Base-by-base conservation (phyloP, 768 basidiomycete species). In the Russula sp. region DNA sequence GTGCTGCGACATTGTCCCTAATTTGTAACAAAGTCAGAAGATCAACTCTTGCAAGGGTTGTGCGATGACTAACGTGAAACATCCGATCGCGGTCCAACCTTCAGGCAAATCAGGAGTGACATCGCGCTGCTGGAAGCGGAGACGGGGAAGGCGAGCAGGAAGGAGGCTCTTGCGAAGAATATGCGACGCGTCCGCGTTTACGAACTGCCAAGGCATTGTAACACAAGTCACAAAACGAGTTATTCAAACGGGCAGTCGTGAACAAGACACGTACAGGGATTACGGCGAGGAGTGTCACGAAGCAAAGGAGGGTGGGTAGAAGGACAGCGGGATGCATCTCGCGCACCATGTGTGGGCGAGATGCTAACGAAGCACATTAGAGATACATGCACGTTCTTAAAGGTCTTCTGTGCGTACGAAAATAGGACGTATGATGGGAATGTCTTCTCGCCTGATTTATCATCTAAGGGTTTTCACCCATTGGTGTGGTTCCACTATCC, bases 51-150 rank as follows among this genome's bases (percentile, higher is more conserved):
- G 49, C 7, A 28, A 57, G 7, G 6, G 13, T 10, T 57, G 50
- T 54, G 61, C 49, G 40, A 56, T 52, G 49, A 73, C 77, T 53
- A 64, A 88, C 87, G 80, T 81, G 75, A 82, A 84, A 69, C 88
- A 90, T 70, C 86, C 86, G 61, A 78, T 72, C 18, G 80, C 79
- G 20, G 77, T 77, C 87, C 87, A 90, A 55, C 73, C 77, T 2
- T 76, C 76, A 9, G 84, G 85, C 55, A 88, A 78, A 63, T 79
- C 64, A 28, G 26, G 20, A 36, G n/a, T 42, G 49, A 73, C 55
- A 36, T 34, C 54, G 46, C 60, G 54, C 48, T 63, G 42, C 5
- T 57, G 42, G 54, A 52, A 22, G 48, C 57, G 44, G 36, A 46
- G 46, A 59, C 64, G 62, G 28, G 51, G 60, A 36, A 44, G n/a